Evolutionary conservation across 768 basidiomycete genomes (phyloP).

Genomic region (Kwoniella bestiolae): DNA sequence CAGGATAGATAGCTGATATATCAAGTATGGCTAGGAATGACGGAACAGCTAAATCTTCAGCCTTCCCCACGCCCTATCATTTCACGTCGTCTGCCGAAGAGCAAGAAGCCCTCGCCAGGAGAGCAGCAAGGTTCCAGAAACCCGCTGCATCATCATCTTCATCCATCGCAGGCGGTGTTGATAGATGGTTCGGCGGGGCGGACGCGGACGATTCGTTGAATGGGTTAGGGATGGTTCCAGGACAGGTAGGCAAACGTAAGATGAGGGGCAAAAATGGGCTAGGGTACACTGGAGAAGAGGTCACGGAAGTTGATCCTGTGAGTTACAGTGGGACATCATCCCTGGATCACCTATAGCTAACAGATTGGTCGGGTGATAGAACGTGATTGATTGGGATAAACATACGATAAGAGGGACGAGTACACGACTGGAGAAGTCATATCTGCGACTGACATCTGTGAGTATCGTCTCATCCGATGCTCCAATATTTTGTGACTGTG

Average conservation of each 20-base stretch:
- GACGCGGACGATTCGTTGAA: conserved; percentile 19
- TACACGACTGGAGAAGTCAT: conserved; percentile 89
- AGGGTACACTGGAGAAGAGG: conserved; percentile 51
- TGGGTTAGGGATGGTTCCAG: conserved; percentile 34
- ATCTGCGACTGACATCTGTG: conserved; percentile 88
- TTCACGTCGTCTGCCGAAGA: conserved; percentile 46
- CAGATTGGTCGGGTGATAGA: conserved; percentile 61
- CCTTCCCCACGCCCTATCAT: conserved; percentile 43
- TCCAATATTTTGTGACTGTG: no score
- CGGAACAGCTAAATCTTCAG: conserved; percentile 28
- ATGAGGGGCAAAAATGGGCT: conserved; percentile 44
- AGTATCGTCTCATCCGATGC: conserved; percentile 32
- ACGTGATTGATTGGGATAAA: conserved; percentile 95
- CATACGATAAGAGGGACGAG: conserved; percentile 93
- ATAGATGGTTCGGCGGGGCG: conserved; percentile 34
- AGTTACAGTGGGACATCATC: conserved; percentile 17
- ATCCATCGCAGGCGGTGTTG: conserved; percentile 25
- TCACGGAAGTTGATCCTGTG: conserved; percentile 56
- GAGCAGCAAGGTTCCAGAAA: conserved; percentile 78
- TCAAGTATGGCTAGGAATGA: conserved; percentile 19
- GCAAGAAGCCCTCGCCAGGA: conserved; percentile 58
- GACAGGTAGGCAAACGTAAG: conserved; percentile 45
- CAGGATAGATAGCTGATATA: no score
- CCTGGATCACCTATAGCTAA: neutral
- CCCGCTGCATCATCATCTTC: conserved; percentile 63